Evolutionary conservation across 192 early-diverging fungal species (phyloP), one percentile per base, ranked within the genome.

Genomic region (Coemansia umbellata): DNA sequence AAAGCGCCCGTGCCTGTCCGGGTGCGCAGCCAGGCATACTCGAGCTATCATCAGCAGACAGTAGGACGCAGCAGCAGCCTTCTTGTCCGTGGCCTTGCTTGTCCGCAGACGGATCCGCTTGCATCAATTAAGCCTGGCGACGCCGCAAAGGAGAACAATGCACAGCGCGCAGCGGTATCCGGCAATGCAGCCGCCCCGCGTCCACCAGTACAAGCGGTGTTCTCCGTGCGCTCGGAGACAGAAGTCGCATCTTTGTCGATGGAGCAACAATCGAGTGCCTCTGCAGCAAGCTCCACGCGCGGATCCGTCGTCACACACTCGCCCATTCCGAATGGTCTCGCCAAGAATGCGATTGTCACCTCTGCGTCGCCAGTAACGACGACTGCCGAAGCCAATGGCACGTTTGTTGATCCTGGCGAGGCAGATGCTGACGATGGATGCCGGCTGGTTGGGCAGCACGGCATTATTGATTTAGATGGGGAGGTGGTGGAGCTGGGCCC

Each of bases 391-490:
- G 43, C 13, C 13, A 45, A 26, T 5, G 43, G 43, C 26, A 45
- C 43, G 23, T 45, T 45, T 27, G 43, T 45, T 10, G 43, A 45
- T 13, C n/a, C 24, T 8, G 43, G 10, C 24, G 37, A 42, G 26
- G 31, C 8, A 8, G 45, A 26, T 15, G 3, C 37, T 0, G 31
- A 15, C 27, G 50, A 14, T 10, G 72, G 53, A 31, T 76, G 66
- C 55, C 39, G 33, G 49, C 50, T 66, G 23, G 69, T 70, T 22
- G 65, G 68, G 17, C 43, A 49, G 17, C 58, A 70, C 30, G 77
- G 77, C 14, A 79, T 79, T 58, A 31, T 79, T 19, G 77, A 62
- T 40, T 53, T 79, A n/a, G 77, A 79, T 44, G 77, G 77, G 37
- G 77, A 79, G 49, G 58, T 44, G 22, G 58, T 54, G 17, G 70